phyloP scores from a whole-genome alignment of 345 rosid genomes.

The Acer saccharum region DNA sequence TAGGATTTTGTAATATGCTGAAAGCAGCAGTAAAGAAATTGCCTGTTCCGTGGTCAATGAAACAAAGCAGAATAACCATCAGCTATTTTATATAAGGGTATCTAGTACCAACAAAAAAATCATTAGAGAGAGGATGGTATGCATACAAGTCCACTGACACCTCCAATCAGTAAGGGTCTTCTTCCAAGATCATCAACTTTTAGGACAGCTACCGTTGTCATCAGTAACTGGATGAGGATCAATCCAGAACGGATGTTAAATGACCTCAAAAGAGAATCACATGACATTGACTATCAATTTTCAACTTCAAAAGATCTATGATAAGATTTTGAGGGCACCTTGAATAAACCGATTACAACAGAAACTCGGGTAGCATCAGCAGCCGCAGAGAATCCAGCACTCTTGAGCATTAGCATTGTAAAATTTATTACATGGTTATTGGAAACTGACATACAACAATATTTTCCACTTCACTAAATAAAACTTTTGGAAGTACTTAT shows the following conservation, averaged over 20 bases:
- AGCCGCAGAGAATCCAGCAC: slow-evolving; percentile 97
- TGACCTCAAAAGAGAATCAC: slow-evolving; percentile 5
- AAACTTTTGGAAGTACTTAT: slow-evolving; percentile 10
- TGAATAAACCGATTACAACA: slow-evolving; percentile 81
- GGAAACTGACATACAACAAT: not conserved
- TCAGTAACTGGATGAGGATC: slow-evolving; percentile 52
- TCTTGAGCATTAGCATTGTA: slow-evolving; percentile 40
- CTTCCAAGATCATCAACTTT: slow-evolving; percentile 94
- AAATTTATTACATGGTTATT: slow-evolving; percentile 13
- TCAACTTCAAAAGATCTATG: not conserved
- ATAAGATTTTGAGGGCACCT: slow-evolving; percentile 46
- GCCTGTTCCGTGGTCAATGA: slow-evolving; percentile 51
- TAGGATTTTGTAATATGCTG: slow-evolving; percentile 81
- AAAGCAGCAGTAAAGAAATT: slow-evolving; percentile 75
- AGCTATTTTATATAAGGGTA: not conserved
- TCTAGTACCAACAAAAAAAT: slow-evolving; percentile 1
- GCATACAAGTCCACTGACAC: slow-evolving; percentile 88
- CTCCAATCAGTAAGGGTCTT: slow-evolving; percentile 87
- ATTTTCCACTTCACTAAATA: slow-evolving; percentile 7
- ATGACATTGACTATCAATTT: not conserved
- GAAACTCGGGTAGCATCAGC: slow-evolving; percentile 97
- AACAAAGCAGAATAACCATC: slow-evolving; percentile 13
- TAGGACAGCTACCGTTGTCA: slow-evolving; percentile 87
- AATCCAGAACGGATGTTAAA: slow-evolving; percentile 6
- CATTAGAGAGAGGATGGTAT: slow-evolving; percentile 10